phyloP scores from a whole-genome alignment of 1,284 basidiomycete genomes.

The Anthracocystis setariae region DNA sequence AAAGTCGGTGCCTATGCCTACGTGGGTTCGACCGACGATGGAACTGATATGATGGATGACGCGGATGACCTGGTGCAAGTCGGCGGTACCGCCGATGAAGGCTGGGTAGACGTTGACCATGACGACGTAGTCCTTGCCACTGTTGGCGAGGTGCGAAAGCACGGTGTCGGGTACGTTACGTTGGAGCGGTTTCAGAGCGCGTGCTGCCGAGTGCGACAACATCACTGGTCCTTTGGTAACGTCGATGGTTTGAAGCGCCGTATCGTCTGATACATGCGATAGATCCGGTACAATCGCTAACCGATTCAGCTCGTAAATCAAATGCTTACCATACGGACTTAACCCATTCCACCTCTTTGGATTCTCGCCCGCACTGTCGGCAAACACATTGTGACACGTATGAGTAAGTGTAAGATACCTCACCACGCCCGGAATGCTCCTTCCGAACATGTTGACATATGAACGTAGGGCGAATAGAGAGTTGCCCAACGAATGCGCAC shows the following conservation, averaged over 20 bases:
- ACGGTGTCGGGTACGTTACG: slow-evolving; percentile 44
- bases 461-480: slow-evolving; percentile 29
- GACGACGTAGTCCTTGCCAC: slow-evolving; percentile 34
- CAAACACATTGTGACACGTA: slow-evolving; percentile 47
- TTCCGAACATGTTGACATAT: slow-evolving; percentile 19
- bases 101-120: slow-evolving; percentile 51
- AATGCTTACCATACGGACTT: slow-evolving; percentile 26
- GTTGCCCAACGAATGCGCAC: slow-evolving; percentile 50
- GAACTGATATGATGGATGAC: slow-evolving; percentile 33
- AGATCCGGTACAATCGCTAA: slow-evolving; percentile 49
- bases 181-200: slow-evolving; percentile 19
- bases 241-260: slow-evolving; percentile 37
- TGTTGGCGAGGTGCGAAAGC: slow-evolving; percentile 17
- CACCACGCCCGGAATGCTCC: slow-evolving; percentile 15
- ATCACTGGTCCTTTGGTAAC: slow-evolving; percentile 38
- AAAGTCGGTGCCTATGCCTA: slow-evolving; percentile 48
- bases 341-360: slow-evolving; percentile 42
- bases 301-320: slow-evolving; percentile 41
- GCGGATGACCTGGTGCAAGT: slow-evolving; percentile 31
- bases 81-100: slow-evolving; percentile 47
- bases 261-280: slow-evolving; percentile 43
- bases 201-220: slow-evolving; percentile 43
- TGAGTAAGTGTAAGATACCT: slow-evolving; percentile 49
- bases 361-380: slow-evolving; percentile 33
- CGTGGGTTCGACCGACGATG: slow-evolving; percentile 34